phyloP scores from a whole-genome alignment of 352 stramenopile genomes.

The Pythium aquatile region DNA sequence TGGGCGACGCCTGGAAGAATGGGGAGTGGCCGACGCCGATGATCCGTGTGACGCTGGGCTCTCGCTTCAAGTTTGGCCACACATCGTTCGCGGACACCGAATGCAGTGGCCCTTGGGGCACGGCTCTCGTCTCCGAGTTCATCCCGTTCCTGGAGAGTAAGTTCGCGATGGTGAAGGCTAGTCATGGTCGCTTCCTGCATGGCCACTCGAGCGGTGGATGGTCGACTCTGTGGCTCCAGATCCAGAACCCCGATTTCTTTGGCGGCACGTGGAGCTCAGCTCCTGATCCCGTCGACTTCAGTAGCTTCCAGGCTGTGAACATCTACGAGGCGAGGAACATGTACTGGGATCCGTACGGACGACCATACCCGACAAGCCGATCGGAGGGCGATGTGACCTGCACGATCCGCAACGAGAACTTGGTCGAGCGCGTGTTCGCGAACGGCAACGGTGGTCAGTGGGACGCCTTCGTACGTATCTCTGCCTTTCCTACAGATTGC shows the following conservation, averaged over 20 bases:
- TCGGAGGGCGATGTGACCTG: conserved; percentile 46
- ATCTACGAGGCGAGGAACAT: conserved; percentile 73
- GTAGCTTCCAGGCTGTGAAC: conserved; percentile 60
- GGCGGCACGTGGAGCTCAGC: conserved; percentile 74
- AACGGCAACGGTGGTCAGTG: conserved; percentile 75
- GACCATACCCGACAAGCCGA: conserved; percentile 57
- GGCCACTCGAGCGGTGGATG: conserved; percentile 73
- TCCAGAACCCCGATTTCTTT: conserved; percentile 74
- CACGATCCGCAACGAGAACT: conserved; percentile 72
- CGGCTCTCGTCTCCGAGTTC: conserved; percentile 65
- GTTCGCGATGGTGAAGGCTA: conserved; percentile 35
- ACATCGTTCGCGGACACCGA: conserved; percentile 74
- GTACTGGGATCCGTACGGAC: conserved; percentile 66
- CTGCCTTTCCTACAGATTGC: not conserved
- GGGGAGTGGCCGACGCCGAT: conserved; percentile 58
- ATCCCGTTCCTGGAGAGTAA: conserved; percentile 63
- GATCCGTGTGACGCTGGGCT: conserved; percentile 71
- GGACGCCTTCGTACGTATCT: conserved; percentile 69
- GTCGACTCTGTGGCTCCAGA: conserved; percentile 69
- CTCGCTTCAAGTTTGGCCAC: conserved; percentile 73
- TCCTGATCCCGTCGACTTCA: conserved; percentile 72
- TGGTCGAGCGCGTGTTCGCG: conserved; percentile 60
- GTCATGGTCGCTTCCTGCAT: conserved; percentile 55
- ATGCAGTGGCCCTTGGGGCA: conserved; percentile 62
- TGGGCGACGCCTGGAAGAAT: conserved; percentile 55